Percentiles rank a stretch among this genome's conserved stretches.
Conservation (phyloP, 2,329 filamentous ascomycete species). For the Aspergillus aculeatinus region DNA sequence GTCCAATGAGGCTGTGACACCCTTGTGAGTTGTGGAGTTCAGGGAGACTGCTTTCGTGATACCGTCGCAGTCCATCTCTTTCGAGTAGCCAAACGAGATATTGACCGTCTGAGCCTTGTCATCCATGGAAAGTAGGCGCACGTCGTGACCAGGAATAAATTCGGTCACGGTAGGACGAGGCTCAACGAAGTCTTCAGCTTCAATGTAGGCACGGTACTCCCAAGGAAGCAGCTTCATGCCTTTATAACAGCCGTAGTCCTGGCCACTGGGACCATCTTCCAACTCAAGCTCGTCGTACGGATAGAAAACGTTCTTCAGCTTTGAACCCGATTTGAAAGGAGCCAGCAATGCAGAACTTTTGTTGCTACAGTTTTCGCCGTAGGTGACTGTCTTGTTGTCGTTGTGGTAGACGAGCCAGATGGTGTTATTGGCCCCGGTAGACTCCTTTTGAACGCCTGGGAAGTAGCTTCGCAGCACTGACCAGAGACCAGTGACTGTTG, state of each 20-base stretch:
- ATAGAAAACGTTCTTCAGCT: conserved; percentile 62
- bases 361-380: conserved; percentile 56
- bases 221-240: conserved; percentile 54
- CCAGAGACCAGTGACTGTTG: conserved; percentile 60
- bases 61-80: conserved; percentile 58
- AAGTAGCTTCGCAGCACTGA: conserved; percentile 55
- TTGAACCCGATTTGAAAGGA: conserved; percentile 54
- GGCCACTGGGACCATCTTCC: conserved; percentile 40
- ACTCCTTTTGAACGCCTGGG: conserved; percentile 50
- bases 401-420: conserved; percentile 47
- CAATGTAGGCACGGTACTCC: conserved; percentile 61
- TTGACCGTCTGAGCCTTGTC: conserved; percentile 44
- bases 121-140: conserved; percentile 52
- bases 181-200: conserved; percentile 47
- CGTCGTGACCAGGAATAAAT: conserved; percentile 61
- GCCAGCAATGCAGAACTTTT: conserved; percentile 51
- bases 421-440: conserved; percentile 43
- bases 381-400: conserved; percentile 48
- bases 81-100: conserved; percentile 58
- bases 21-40: conserved; percentile 52
- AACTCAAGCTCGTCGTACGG: conserved; percentile 58
- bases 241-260: conserved; percentile 55
- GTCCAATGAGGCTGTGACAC: conserved; percentile 45
- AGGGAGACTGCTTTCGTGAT: conserved; percentile 52
- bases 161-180: conserved; percentile 59